Conservation (phyloP, 2,329 filamentous ascomycete species). For the Alternaria infectoria region DNA sequence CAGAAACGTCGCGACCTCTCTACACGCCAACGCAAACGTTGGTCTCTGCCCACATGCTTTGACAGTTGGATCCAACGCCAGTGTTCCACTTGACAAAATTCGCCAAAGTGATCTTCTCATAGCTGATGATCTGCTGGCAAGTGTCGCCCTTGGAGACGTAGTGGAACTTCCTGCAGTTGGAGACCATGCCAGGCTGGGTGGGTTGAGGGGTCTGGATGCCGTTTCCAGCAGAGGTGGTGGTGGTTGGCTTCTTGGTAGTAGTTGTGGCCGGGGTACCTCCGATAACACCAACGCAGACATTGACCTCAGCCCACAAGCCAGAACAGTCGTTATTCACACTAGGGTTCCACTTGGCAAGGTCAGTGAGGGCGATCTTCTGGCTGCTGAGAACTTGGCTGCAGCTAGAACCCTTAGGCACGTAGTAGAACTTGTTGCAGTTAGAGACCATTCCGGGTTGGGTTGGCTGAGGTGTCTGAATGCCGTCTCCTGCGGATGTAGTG, state of each 20-base stretch:
- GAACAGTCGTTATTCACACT: not conserved
- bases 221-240: not conserved
- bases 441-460: conserved; percentile 12
- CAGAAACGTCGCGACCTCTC: not conserved
- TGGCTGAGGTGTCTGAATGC: conserved; percentile 8
- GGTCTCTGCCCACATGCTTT: not conserved
- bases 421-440: conserved; percentile 16
- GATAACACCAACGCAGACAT: not conserved
- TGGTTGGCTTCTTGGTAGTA: not conserved
- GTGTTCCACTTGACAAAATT: not conserved
- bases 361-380: not conserved
- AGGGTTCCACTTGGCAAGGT: conserved; percentile 14
- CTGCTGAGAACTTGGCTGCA: conserved; percentile 3
- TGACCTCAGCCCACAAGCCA: not conserved
- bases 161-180: not conserved
- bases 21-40: not conserved
- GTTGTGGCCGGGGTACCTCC: not conserved
- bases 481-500: conserved; percentile 6
- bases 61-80: not conserved
- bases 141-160: not conserved
- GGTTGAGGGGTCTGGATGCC: not conserved
- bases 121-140: not conserved
- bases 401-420: not conserved
- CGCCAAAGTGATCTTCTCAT: not conserved
- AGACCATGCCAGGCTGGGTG: not conserved